phyloP scores from a whole-genome alignment of 805 yeast species.

The Kuraishia piskuri region DNA sequence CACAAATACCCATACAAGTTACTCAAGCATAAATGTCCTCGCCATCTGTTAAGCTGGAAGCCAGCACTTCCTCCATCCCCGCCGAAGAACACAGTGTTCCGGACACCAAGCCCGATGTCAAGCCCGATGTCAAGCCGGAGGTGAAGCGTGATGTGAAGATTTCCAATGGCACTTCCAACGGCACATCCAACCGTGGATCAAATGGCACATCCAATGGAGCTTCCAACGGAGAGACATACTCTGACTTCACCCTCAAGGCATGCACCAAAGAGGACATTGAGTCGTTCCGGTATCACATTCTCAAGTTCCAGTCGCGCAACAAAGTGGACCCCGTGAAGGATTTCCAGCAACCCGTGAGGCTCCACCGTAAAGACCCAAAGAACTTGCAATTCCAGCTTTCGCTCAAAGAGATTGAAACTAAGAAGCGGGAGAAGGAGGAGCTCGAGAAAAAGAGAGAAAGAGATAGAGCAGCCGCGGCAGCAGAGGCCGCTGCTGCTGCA shows the following conservation, averaged over 20 bases:
- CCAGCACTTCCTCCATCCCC: neutral
- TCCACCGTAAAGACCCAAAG: conserved; percentile 91
- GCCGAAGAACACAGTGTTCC: neutral
- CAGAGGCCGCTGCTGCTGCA: conserved; percentile 16
- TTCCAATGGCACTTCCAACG: neutral
- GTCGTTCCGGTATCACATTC: conserved; percentile 67
- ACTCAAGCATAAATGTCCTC: no score
- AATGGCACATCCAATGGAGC: neutral
- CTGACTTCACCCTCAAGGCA: conserved; percentile 55
- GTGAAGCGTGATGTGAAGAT: neutral
- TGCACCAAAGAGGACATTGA: conserved; percentile 65
- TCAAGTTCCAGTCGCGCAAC: conserved; percentile 70
- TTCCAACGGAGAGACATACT: conserved; percentile 9
- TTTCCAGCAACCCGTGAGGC: conserved; percentile 75
- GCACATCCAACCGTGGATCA: no score
- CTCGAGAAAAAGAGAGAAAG: conserved; percentile 19
- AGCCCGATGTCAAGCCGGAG: conserved; percentile 5
- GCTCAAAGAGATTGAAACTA: conserved; percentile 63
- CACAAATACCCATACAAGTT: no score
- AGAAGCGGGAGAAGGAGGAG: conserved; percentile 35
- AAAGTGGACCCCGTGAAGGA: conserved; percentile 62
- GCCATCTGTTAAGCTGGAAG: neutral
- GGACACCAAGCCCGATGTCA: neutral
- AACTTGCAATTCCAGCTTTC: conserved; percentile 82
- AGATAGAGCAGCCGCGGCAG: conserved; percentile 14